These are phyloP conservation scores for Phytophthora citricola DNA, from an alignment of 352 stramenopile species.

Conservation along the genomic window DNA sequence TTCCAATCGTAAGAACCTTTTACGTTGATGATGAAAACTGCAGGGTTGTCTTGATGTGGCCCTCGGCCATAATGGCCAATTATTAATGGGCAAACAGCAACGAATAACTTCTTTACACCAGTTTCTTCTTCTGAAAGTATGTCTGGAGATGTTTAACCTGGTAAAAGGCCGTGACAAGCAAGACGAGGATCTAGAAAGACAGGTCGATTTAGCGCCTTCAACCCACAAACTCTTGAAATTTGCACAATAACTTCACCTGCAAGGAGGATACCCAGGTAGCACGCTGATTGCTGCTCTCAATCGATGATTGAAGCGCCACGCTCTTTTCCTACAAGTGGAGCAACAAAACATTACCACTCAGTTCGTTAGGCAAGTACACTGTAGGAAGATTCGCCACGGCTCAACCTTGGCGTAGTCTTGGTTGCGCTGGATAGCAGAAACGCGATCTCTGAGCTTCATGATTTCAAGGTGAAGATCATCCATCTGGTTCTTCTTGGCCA, in stretches of 20 bases:
- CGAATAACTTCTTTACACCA: constrained; percentile 38
- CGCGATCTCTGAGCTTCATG: constrained; percentile 75
- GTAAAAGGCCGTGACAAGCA: constrained; percentile 75
- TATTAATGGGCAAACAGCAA: too few relatives aligned
- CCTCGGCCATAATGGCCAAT: too few relatives aligned
- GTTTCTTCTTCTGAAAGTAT: constrained; percentile 90
- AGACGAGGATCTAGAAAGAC: constrained; percentile 25
- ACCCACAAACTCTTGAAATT: too few relatives aligned
- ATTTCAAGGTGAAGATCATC: constrained; percentile 72
- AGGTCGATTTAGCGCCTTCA: background rate
- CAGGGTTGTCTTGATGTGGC: too few relatives aligned
- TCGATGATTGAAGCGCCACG: constrained; percentile 67
- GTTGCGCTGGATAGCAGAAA: constrained; percentile 79
- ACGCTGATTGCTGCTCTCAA: constrained; percentile 81
- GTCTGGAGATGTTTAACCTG: constrained; percentile 81
- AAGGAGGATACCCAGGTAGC: constrained; percentile 86
- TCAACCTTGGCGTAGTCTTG: constrained; percentile 85
- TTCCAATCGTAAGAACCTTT: too few relatives aligned
- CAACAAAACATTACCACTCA: constrained; percentile 1
- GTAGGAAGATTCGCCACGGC: too few relatives aligned
- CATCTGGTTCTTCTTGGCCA: constrained; percentile 78
- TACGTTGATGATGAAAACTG: too few relatives aligned
- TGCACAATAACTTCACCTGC: constrained; percentile 41
- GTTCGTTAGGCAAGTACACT: too few relatives aligned
- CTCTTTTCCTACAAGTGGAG: constrained; percentile 61